These are phyloP conservation scores for Globisporangium echinulatum DNA, from an alignment of 352 stramenopile genomes.

Conservation along the genomic window DNA sequence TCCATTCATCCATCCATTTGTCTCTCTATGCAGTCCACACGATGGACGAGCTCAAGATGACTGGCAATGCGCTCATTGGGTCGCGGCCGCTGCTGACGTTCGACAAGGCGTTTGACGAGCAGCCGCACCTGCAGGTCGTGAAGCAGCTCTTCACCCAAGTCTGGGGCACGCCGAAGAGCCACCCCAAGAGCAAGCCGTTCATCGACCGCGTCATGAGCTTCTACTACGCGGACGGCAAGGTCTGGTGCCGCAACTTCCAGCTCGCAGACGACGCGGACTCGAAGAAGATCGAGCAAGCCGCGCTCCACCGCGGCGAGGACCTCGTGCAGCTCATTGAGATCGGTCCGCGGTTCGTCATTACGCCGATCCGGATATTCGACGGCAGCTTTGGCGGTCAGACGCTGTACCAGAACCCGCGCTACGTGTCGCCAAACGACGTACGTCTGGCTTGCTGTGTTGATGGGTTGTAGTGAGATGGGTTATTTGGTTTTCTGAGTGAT, in stretches of 20 bases:
- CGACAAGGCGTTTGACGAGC: slow-evolving; percentile 89
- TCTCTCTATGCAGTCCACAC: slow-evolving; percentile 89
- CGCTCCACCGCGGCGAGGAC: slow-evolving; percentile 81
- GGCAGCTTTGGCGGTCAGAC: slow-evolving; percentile 98
- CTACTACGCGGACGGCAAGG: slow-evolving; percentile 89
- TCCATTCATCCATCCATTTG: not conserved
- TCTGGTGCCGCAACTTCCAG: slow-evolving; percentile 99
- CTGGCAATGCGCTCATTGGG: slow-evolving; percentile 97
- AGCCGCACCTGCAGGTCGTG: slow-evolving; percentile 92
- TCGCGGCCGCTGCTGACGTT: slow-evolving; percentile 97
- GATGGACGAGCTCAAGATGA: slow-evolving; percentile 99
- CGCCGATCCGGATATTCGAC: slow-evolving; percentile 98
- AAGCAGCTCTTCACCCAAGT: slow-evolving; percentile 96
- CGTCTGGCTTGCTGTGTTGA: slow-evolving; percentile 7
- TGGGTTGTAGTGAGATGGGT: too few species aligned
- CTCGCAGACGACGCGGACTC: slow-evolving; percentile 82
- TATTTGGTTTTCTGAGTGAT: too few species aligned
- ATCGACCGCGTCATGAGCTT: slow-evolving; percentile 99
- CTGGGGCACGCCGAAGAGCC: slow-evolving; percentile 94
- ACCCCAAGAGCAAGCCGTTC: slow-evolving; percentile 99
- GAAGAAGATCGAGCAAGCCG: slow-evolving; percentile 88
- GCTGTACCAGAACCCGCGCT: slow-evolving; percentile 97
- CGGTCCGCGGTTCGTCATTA: slow-evolving; percentile 97
- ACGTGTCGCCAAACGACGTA: slow-evolving; percentile 95
- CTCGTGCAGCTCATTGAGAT: slow-evolving; percentile 98